Percentiles rank a stretch among this genome's conserved stretches.
These are phyloP conservation scores for Gossypium turneri DNA, from an alignment of 345 rosid genomes.

Conservation along the genomic window DNA sequence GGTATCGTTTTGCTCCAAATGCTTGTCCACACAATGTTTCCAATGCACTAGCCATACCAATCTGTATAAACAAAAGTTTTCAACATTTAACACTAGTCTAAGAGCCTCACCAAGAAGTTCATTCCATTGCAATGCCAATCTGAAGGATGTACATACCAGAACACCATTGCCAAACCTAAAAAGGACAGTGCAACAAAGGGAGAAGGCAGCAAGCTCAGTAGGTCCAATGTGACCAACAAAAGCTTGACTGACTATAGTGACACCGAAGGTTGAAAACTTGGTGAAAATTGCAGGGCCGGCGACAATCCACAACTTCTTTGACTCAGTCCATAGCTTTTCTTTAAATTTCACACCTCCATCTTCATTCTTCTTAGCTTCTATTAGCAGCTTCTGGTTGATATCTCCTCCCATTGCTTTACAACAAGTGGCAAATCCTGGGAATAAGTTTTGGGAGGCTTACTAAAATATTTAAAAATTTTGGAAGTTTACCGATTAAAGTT, in stretches of 20 bases:
- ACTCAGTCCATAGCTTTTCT: conserved; percentile 50
- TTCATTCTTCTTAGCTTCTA: conserved; percentile 5
- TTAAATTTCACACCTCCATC: conserved; percentile 23
- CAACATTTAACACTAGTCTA: neutral
- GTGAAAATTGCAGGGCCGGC: conserved; percentile 81
- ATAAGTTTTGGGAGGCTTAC: too few relatives aligned
- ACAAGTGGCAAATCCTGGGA: too few relatives aligned
- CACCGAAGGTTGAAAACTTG: conserved; percentile 57
- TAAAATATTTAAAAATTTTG: too few relatives aligned
- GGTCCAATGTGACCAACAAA: conserved; percentile 72
- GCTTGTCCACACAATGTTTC: conserved; percentile 89
- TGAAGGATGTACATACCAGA: conserved; percentile 32
- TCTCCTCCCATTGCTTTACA: conserved; percentile 27
- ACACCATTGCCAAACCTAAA: conserved; percentile 62
- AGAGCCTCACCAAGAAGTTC: neutral
- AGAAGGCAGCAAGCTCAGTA: conserved; percentile 62
- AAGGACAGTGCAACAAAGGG: conserved; percentile 57
- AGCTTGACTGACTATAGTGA: conserved; percentile 51
- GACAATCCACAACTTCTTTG: conserved; percentile 62
- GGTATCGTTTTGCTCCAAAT: conserved; percentile 65
- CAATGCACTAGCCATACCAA: conserved; percentile 81
- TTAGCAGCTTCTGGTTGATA: conserved; percentile 26
- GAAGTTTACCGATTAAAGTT: too few relatives aligned
- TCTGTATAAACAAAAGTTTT: conserved; percentile 31
- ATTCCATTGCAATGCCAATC: neutral